Base-by-base conservation (phyloP, 176 grass and related monocot genomes). In the Raddia guianensis region DNA sequence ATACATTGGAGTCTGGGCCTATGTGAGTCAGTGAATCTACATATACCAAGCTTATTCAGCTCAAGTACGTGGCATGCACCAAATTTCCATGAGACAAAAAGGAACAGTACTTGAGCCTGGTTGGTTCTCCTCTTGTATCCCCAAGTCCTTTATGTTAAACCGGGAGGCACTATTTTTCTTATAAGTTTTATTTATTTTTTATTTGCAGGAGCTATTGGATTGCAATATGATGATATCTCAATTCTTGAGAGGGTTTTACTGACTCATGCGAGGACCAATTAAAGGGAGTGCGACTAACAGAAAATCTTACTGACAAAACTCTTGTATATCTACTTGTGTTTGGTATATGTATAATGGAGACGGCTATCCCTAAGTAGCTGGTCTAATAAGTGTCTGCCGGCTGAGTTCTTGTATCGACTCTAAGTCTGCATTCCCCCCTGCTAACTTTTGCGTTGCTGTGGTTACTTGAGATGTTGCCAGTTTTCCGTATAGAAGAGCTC, bases 341-440 rank as follows among this genome's bases (percentile, higher is more conserved):
- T 21, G 33, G 78, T 90, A 88, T 8, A 40, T 83, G 66, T 89
- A 73, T 86, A 73, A 85, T 66, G 78, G 46, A 73, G 74, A 73
- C 58, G 16, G 87, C 53, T 57, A 35, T 64, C 82, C 48, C 49
- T 85, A 70, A 43, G 54, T 70, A 35, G 73, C 77, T 7, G 64
- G 55, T 49, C 48, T 43, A 80, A 48, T 43, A 80, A 48, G 49
- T 51, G 37, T 35, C 37, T 5, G 60, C 64, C 12, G 9, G 12
- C 44, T 57, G 58, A 72, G 65, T 85, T 83, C 20, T 20, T 82
- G 58, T 76, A 68, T 85, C 45, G 43, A 59, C 49, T 72, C 49
- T 59, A 70, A 70, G 57, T 52, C 56, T 55, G 10, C 43, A 60
- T 35, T 33, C 46, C 21, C 5, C 7, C 37, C 52, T 2, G 14